phyloP scores from a whole-genome alignment of 139 green algal species.

The Closterium sp. region DNA sequence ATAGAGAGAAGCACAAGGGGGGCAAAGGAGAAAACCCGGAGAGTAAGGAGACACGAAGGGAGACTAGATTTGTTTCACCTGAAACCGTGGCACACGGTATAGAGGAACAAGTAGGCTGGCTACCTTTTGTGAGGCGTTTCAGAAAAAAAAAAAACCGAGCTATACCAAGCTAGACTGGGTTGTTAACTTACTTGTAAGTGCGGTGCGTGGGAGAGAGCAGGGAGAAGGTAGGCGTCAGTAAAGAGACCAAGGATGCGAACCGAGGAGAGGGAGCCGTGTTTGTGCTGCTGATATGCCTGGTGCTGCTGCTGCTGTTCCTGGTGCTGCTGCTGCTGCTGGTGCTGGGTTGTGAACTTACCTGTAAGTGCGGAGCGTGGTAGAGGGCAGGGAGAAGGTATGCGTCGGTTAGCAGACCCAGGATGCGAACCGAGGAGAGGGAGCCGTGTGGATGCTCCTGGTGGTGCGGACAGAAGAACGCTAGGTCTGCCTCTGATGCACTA shows the following conservation, averaged over 20 bases:
- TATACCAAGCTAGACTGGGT: no score
- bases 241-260: background rate
- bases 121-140: no score
- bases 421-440: background rate
- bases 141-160: no score
- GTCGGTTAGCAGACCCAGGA: background rate
- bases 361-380: background rate
- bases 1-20: no score
- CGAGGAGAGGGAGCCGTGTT: background rate
- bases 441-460: background rate
- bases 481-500: background rate
- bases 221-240: background rate
- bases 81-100: no score
- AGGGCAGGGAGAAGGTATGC: background rate
- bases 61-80: no score
- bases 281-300: background rate
- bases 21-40: no score
- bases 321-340: no score
- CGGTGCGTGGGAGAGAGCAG: background rate
- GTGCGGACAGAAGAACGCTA: background rate
- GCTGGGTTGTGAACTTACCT: background rate
- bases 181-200: background rate
- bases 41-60: no score
- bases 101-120: no score
- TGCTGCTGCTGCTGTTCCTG: no score